These are phyloP conservation scores for Ustilago loliicola DNA, from an alignment of 1,284 basidiomycete genomes.

Conservation along the genomic window DNA sequence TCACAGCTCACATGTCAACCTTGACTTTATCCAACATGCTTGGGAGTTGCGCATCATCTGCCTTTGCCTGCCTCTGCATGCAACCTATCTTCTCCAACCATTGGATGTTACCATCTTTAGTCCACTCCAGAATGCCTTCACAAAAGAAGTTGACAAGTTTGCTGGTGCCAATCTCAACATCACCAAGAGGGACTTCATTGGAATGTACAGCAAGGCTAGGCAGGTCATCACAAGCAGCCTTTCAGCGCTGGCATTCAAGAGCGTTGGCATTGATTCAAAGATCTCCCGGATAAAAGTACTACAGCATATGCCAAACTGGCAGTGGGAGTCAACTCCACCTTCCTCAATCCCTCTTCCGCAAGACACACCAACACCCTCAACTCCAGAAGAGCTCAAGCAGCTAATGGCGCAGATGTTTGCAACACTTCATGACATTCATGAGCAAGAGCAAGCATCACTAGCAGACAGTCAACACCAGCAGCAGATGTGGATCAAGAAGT, in stretches of 20 bases:
- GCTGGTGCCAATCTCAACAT: not conserved
- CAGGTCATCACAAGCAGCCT: not conserved
- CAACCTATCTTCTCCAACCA: constrained; percentile 12
- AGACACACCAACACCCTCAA: no score
- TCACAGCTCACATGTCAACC: constrained; percentile 1
- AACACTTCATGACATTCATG: no score
- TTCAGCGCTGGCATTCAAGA: not conserved
- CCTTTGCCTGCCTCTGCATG: constrained; percentile 9
- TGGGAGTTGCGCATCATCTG: not conserved
- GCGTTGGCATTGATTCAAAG: not conserved
- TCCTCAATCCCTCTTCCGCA: not conserved
- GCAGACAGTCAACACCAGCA: no score
- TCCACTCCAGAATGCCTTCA: not conserved
- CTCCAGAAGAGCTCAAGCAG: no score
- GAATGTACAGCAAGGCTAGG: constrained; percentile 2
- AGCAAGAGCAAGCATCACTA: no score
- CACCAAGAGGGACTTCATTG: not conserved
- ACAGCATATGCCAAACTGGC: constrained; percentile 1
- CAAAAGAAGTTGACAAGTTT: constrained; percentile 2
- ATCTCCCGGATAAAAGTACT: not conserved
- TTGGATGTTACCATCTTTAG: constrained; percentile 8
- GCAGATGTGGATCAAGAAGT: no score
- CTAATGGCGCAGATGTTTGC: no score
- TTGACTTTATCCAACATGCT: not conserved
- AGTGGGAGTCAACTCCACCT: not conserved